phyloP scores from a whole-genome alignment of 495 filamentous ascomycete species.

The Penicillium salamii region DNA sequence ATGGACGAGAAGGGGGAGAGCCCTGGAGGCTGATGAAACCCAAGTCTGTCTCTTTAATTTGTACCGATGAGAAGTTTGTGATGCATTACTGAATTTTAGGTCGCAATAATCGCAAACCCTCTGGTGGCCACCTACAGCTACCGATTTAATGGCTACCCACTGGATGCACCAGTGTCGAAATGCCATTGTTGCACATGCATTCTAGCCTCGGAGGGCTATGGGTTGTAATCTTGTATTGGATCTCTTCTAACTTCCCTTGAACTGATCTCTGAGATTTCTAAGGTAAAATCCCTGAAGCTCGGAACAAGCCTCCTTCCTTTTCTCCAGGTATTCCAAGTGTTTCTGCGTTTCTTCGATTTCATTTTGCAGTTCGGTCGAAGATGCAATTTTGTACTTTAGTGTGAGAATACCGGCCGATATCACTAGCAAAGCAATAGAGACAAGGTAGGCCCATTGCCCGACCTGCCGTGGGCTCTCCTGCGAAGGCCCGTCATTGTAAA shows the following conservation, averaged over 20 bases:
- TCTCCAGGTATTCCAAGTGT: conserved; percentile 17
- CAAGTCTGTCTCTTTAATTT: too few relatives aligned
- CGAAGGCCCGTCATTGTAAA: conserved; percentile 29
- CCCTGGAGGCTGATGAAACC: too few relatives aligned
- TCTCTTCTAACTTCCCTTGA: neutral
- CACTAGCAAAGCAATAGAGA: conserved; percentile 25
- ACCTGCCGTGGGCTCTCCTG: conserved; percentile 32
- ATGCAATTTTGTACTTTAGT: conserved; percentile 28
- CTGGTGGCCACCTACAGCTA: too few relatives aligned
- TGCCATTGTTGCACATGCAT: too few relatives aligned
- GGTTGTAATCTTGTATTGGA: too few relatives aligned
- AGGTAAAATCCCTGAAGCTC: neutral
- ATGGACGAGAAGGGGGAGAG: too few relatives aligned
- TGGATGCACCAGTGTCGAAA: too few relatives aligned
- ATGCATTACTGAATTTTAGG: too few relatives aligned
- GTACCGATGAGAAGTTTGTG: too few relatives aligned
- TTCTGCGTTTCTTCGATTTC: conserved; percentile 17
- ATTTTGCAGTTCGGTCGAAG: conserved; percentile 22
- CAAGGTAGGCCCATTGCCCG: conserved; percentile 33
- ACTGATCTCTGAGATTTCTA: neutral
- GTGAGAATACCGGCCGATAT: conserved; percentile 28
- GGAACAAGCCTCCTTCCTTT: conserved; percentile 8
- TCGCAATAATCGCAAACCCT: too few relatives aligned
- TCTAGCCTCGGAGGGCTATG: too few relatives aligned
- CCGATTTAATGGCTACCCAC: too few relatives aligned